Evolutionary conservation across 768 basidiomycete genomes (phyloP), one percentile per base, ranked within the genome.

Genomic region (Panus rudis): DNA sequence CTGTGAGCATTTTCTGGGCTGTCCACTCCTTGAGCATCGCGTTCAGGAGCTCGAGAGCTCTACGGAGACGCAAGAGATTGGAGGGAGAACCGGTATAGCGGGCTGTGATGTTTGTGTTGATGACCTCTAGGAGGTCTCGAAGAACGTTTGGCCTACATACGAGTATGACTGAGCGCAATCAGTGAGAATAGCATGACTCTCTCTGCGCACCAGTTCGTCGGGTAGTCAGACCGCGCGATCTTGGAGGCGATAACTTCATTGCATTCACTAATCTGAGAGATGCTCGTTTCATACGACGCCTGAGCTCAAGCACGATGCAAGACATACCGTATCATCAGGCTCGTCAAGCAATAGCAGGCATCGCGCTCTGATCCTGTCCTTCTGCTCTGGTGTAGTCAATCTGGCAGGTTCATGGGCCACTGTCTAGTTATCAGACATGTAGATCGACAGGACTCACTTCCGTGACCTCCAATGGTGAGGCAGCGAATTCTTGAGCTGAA

Each of bases 401-500:
- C 86, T 92, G 53, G 14, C 14, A 38, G 24, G 33, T 16, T 43
- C 41, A 52, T 41, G 10, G 34, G 44, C 44, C 41, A 33, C 43
- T 38, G 34, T 45, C 38, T 21, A 19, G 24, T n/a, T 12, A 12
- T 34, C 13, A 23, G 23, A 34, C 39, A 34, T 43, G 26, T 32
- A 14, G 8, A 27, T 16, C 38, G 34, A 27, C 26, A 38, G 14
- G 19, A 55, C 74, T 57, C 51, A 87, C 89, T 79, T 88, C 65
- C 81, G 66, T 24, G 81, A 82, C 56, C 75, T 71, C 92, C 92
- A 94, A 54, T 87, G 81, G 38, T 64, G 64, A 3, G 81, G 60
- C 2, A 80, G 81, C 1, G 73, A 71, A 53, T 92, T 93, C 65
- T 93, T 93, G 67, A 92, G 85, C 55, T 91, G 89, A 43, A 93